Evolutionary conservation across 768 basidiomycete species (phyloP).

Genomic region (Epithele typhae): DNA sequence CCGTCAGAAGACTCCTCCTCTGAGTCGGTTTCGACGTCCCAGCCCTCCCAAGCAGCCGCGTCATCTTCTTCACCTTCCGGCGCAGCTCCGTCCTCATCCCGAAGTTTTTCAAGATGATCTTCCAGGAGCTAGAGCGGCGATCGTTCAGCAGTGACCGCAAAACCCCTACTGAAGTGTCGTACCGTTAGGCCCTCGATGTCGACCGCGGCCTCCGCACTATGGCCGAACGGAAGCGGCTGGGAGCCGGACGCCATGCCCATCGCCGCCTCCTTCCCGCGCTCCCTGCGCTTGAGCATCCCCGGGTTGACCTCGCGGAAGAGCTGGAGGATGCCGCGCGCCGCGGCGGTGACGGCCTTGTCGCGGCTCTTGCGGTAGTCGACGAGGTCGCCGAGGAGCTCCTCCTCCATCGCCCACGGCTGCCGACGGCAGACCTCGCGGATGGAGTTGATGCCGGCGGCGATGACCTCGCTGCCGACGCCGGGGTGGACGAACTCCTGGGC

Average conservation of each 20-base stretch:
- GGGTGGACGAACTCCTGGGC: conserved; percentile 97
- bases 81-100: conserved; percentile 50
- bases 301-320: conserved; percentile 97
- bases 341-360: conserved; percentile 91
- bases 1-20: conserved; percentile 53
- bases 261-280: conserved; percentile 88
- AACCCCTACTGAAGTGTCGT: conserved; percentile 24
- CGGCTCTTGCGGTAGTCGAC: conserved; percentile 94
- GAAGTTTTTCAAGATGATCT: conserved; percentile 72
- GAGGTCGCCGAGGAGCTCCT: conserved; percentile 86
- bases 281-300: conserved; percentile 81
- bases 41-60: conserved; percentile 77
- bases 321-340: conserved; percentile 80
- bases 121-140: conserved; percentile 84
- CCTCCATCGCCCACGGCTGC: conserved; percentile 97
- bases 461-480: conserved; percentile 92
- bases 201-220: conserved; percentile 64
- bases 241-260: conserved; percentile 65
- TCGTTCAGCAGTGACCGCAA: too few species aligned
- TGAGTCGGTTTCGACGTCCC: conserved; percentile 80
- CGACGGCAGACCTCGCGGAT: conserved; percentile 92
- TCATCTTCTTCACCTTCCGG: conserved; percentile 55
- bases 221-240: conserved; percentile 79
- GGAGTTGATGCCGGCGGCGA: conserved; percentile 94
- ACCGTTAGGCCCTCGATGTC: conserved; percentile 91